Evolutionary conservation across 306 rosid species (phyloP).

Genomic region (Cicer yamashitae): DNA sequence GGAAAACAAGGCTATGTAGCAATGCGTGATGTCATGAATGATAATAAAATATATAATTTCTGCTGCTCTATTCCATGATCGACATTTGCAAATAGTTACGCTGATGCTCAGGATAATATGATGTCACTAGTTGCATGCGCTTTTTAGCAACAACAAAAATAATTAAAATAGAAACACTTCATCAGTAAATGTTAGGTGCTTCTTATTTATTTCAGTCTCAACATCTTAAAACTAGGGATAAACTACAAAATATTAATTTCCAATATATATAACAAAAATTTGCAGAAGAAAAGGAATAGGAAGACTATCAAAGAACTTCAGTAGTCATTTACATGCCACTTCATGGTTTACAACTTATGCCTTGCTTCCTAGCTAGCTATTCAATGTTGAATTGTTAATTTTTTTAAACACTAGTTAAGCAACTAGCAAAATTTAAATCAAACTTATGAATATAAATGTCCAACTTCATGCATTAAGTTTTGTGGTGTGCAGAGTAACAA

Average conservation of each 20-base stretch:
- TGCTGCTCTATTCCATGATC: background rate
- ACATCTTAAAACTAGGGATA: background rate
- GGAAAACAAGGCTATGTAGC: constrained; percentile 19
- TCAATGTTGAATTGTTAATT: constrained; percentile 1
- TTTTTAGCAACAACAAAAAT: background rate
- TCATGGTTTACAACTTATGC: constrained; percentile 3
- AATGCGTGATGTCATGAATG: background rate
- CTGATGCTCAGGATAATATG: background rate
- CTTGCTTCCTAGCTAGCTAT: constrained; percentile 5
- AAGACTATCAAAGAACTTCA: constrained; percentile 3
- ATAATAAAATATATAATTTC: constrained; percentile 13
- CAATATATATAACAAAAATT: background rate
- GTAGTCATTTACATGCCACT: constrained; percentile 15
- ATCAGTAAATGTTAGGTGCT: background rate
- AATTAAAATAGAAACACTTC: background rate
- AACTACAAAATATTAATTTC: constrained; percentile 27
- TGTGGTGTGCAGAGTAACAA: background rate
- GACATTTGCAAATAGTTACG: background rate
- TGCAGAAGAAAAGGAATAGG: constrained; percentile 4
- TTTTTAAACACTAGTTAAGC: background rate
- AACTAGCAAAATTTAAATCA: constrained; percentile 9
- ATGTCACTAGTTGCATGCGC: background rate
- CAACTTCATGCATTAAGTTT: background rate
- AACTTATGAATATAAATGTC: background rate
- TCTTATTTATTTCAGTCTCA: background rate